Evolutionary conservation across 768 basidiomycete species (phyloP).

Genomic region (Amanita inopinata): DNA sequence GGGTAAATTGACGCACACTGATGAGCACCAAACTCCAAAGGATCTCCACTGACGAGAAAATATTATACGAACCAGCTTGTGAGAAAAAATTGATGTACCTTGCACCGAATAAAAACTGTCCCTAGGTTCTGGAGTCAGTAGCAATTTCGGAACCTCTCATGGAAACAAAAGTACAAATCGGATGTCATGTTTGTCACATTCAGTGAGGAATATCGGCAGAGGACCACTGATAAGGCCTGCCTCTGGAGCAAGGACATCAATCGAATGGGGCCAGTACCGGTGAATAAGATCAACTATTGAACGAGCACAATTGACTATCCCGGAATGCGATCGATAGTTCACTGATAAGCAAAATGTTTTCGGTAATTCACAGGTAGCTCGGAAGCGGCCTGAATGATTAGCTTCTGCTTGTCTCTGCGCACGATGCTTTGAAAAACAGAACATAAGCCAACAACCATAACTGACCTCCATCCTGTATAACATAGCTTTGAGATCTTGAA

Average conservation of each 20-base stretch:
- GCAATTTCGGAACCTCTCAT: background rate
- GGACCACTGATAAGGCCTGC: slow-evolving; percentile 41
- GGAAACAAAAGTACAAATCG: slow-evolving; percentile 22
- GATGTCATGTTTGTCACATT: slow-evolving; percentile 32
- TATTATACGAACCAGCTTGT: background rate
- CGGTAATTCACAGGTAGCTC: slow-evolving; percentile 10
- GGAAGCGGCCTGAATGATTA: background rate
- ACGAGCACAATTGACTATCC: slow-evolving; percentile 66
- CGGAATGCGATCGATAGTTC: slow-evolving; percentile 66
- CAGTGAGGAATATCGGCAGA: slow-evolving; percentile 49
- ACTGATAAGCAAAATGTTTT: slow-evolving; percentile 45
- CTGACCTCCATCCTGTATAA: slow-evolving; percentile 51
- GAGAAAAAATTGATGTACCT: slow-evolving; percentile 24
- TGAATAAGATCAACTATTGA: slow-evolving; percentile 54
- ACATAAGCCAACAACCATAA: background rate
- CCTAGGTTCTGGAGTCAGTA: slow-evolving; percentile 16
- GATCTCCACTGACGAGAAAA: slow-evolving; percentile 15
- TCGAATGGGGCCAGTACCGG: slow-evolving; percentile 52
- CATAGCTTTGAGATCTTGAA: slow-evolving; percentile 63
- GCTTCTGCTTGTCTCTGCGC: slow-evolving; percentile 9
- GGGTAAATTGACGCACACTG: slow-evolving; percentile 36
- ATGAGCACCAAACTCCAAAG: slow-evolving; percentile 50
- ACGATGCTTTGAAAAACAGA: background rate
- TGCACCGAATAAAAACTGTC: slow-evolving; percentile 50
- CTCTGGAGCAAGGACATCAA: slow-evolving; percentile 51